Evolutionary conservation across 371 early-diverging fungal genomes (phyloP), one percentile per base, ranked within the genome.

Genomic region (Mucor ambiguus): DNA sequence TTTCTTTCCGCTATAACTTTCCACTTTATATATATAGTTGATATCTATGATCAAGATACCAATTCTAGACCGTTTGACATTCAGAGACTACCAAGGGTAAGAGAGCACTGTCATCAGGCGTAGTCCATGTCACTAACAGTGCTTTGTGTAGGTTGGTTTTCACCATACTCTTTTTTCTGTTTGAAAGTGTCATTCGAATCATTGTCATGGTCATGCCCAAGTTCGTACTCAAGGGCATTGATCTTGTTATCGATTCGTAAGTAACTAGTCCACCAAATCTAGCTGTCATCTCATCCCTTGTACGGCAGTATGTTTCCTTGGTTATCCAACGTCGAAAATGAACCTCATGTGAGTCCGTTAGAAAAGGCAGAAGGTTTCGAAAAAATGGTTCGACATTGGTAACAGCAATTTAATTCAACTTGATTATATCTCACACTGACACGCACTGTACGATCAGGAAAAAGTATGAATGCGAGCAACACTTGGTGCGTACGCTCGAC

Each of bases 401-500:
- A 76, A 57, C 1, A 30, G 26, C 60, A 49, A 5, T 6, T 14
- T 37, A 14, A 3, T 4, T 33, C 33, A 33, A 33, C 12, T 12
- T 10, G 22, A 4, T 9, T 49, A 4, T 14, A 10, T 26, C 8
- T 10, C 11, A 6, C 4, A 52, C 14, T 4, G 14, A 24, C 52
- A 52, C n/a, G n/a, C 26, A 26, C 26, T 54, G 35, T 18, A 33
- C 26, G 24, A n/a, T 26, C 4, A 77, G 76, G 77, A 67, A 72
- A 62, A 64, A 74, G 6, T 96, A 94, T 70, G 87, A 88, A 4
- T 84, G 87, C 60, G 92, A 97, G 61, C 91, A 94, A 61, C 96
- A 96, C 73, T 71, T 95, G 32, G 93, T 93, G 6, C 85, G 85
- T n/a, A 96, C 96, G 4, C 80, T 79, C 61, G 98, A 97, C 67